phyloP scores from a whole-genome alignment of 495 filamentous ascomycete genomes.

The Podospora pseudocomata region DNA sequence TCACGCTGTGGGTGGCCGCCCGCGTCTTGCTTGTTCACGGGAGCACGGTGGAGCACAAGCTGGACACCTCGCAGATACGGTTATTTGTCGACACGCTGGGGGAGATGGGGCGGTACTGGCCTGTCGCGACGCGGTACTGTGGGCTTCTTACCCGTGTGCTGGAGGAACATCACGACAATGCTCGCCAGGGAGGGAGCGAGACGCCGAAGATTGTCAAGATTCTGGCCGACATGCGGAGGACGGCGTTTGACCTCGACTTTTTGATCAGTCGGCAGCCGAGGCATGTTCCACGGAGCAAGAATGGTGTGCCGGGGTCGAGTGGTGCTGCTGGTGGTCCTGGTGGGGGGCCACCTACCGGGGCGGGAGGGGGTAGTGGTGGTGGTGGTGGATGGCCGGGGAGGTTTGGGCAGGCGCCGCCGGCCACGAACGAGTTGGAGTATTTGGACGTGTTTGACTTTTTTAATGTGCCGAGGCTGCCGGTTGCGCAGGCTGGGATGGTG shows the following conservation, averaged over 20 bases:
- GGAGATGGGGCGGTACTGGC: slow-evolving; percentile 78
- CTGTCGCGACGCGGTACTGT: slow-evolving; percentile 77
- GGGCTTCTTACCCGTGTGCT: slow-evolving; percentile 76
- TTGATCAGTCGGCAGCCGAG: slow-evolving; percentile 79
- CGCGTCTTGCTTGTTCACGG: slow-evolving; percentile 81
- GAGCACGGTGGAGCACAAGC: slow-evolving; percentile 76
- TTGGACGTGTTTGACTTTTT: slow-evolving; percentile 94
- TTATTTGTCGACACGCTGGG: slow-evolving; percentile 76
- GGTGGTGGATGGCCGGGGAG: slow-evolving; percentile 28
- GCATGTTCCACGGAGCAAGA: slow-evolving; percentile 41
- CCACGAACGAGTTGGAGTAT: slow-evolving; percentile 78
- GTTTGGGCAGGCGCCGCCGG: slow-evolving; percentile 55
- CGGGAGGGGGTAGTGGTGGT: slow-evolving; percentile 11
- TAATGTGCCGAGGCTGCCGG: slow-evolving; percentile 74
- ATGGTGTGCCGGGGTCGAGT: not conserved
- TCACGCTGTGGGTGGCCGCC: slow-evolving; percentile 89
- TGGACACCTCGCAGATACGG: slow-evolving; percentile 66
- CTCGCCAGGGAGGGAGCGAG: slow-evolving; percentile 66
- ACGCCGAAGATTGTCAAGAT: slow-evolving; percentile 81
- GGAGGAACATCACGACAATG: slow-evolving; percentile 76
- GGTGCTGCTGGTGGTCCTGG: slow-evolving; percentile 26
- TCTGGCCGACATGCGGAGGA: slow-evolving; percentile 81
- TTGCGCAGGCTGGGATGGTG: slow-evolving; percentile 26
- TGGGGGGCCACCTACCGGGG: slow-evolving; percentile 4
- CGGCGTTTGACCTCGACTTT: slow-evolving; percentile 82